A percentile compares a stretch with the other conserved stretches of the same genome.
Conservation (phyloP, 2,329 filamentous ascomycete species). For the Exophiala xenobiotica region DNA sequence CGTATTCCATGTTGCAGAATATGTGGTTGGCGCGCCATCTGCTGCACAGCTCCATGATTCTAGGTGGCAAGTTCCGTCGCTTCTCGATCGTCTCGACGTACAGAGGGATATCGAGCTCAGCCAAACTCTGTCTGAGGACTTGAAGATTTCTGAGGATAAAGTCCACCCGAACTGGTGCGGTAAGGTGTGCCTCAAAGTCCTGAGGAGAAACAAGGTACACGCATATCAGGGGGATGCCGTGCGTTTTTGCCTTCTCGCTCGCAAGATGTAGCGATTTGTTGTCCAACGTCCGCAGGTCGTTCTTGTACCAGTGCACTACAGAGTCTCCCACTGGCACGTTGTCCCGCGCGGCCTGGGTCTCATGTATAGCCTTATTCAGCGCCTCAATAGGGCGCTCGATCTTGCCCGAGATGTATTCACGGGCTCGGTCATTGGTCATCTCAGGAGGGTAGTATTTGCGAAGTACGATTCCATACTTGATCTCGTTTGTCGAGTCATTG, state of each 20-base stretch:
- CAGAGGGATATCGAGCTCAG: slow-evolving; percentile 71
- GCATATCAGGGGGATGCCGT: slow-evolving; percentile 69
- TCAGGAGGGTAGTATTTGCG: slow-evolving; percentile 80
- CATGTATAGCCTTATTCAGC: slow-evolving; percentile 60
- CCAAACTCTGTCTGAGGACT: slow-evolving; percentile 65
- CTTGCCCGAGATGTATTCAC: slow-evolving; percentile 68
- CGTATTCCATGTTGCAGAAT: slow-evolving; percentile 84
- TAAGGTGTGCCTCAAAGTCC: slow-evolving; percentile 79
- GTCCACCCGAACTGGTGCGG: slow-evolving; percentile 71
- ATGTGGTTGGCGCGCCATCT: slow-evolving; percentile 74
- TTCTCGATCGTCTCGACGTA: slow-evolving; percentile 70
- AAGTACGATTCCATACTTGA: slow-evolving; percentile 62
- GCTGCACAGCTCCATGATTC: slow-evolving; percentile 64
- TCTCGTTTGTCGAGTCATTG: slow-evolving; percentile 31
- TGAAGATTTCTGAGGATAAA: slow-evolving; percentile 73
- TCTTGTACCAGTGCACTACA: slow-evolving; percentile 89
- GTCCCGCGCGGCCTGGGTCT: slow-evolving; percentile 58
- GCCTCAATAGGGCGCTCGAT: slow-evolving; percentile 72
- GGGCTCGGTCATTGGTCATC: slow-evolving; percentile 77
- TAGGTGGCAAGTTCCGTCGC: slow-evolving; percentile 60
- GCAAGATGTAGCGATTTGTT: slow-evolving; percentile 71
- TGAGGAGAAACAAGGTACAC: slow-evolving; percentile 80
- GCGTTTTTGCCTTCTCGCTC: slow-evolving; percentile 62
- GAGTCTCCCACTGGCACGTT: slow-evolving; percentile 56
- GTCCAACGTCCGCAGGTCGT: slow-evolving; percentile 71